These are phyloP conservation scores for Chaetomium sp. DNA, from an alignment of 2,329 filamentous ascomycete species.

Conservation along the genomic window DNA sequence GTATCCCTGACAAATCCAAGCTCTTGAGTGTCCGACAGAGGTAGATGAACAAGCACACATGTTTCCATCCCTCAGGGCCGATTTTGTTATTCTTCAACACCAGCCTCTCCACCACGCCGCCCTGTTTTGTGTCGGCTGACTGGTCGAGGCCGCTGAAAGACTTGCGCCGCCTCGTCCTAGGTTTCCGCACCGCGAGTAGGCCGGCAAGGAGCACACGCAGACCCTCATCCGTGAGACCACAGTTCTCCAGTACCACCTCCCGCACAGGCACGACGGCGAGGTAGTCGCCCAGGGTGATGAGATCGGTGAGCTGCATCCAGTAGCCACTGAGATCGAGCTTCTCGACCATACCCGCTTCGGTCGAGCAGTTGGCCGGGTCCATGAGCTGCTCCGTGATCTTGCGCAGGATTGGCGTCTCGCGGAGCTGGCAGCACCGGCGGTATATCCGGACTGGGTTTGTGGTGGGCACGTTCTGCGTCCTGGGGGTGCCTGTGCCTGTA, in stretches of 20 bases:
- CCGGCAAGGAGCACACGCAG: slow-evolving; percentile 81
- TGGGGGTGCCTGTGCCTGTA: slow-evolving; percentile 39
- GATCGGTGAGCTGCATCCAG: slow-evolving; percentile 73
- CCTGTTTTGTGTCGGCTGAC: slow-evolving; percentile 36
- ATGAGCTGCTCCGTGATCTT: slow-evolving; percentile 85
- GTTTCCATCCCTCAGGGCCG: slow-evolving; percentile 80
- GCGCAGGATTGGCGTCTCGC: slow-evolving; percentile 87
- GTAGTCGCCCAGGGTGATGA: slow-evolving; percentile 86
- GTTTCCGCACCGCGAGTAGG: slow-evolving; percentile 69
- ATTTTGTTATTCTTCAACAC: slow-evolving; percentile 91
- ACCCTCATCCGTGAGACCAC: slow-evolving; percentile 79
- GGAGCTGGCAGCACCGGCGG: slow-evolving; percentile 83
- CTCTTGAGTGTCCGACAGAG: slow-evolving; percentile 81
- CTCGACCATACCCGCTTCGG: slow-evolving; percentile 67
- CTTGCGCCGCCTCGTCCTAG: slow-evolving; percentile 49
- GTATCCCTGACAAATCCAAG: slow-evolving; percentile 79
- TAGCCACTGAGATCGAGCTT: slow-evolving; percentile 81
- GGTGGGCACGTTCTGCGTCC: slow-evolving; percentile 64
- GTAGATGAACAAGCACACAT: slow-evolving; percentile 83
- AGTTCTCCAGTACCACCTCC: slow-evolving; percentile 80
- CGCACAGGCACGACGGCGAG: slow-evolving; percentile 87
- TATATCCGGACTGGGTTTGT: slow-evolving; percentile 92
- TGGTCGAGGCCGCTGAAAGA: slow-evolving; percentile 33
- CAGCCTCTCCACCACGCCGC: slow-evolving; percentile 77
- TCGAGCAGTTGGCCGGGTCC: slow-evolving; percentile 58